Percentiles rank a stretch among this genome's conserved stretches.
Evolutionary conservation across 2,329 filamentous ascomycete species (phyloP).

Genomic region (Diaporthe eres): DNA sequence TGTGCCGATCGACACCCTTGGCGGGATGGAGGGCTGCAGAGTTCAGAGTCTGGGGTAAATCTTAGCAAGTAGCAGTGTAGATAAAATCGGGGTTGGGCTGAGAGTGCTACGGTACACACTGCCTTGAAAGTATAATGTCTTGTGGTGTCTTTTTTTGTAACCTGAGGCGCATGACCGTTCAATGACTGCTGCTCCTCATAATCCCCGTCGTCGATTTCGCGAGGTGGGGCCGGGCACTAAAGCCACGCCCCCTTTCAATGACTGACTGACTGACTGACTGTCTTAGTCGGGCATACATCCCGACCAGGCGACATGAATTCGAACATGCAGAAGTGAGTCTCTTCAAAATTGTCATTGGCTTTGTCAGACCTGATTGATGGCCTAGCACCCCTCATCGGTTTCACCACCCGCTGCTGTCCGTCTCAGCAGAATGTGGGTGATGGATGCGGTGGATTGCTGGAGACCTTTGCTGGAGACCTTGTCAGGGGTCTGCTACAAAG

Average conservation of each 20-base stretch:
- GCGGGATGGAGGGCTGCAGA: conserved; percentile 12
- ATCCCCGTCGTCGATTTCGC: conserved; percentile 11
- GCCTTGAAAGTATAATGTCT: conserved; percentile 8
- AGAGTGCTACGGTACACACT: conserved; percentile 1
- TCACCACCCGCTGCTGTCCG: neutral
- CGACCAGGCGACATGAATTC: neutral
- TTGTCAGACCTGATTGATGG: neutral
- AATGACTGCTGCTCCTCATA: neutral
- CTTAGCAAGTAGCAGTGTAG: neutral
- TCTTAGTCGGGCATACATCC: neutral
- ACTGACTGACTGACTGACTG: neutral
- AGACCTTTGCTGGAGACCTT: neutral
- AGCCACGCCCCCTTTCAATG: neutral
- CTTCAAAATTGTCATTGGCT: neutral
- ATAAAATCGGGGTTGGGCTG: conserved; percentile 17
- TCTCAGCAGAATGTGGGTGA: neutral
- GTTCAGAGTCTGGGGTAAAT: conserved; percentile 3
- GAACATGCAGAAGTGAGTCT: neutral
- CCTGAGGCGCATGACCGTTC: neutral
- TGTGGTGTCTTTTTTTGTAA: neutral
- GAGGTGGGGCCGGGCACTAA: neutral
- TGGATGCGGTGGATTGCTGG: neutral
- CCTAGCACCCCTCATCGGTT: neutral
- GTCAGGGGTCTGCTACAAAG: neutral
- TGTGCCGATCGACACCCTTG: conserved; percentile 22